These are phyloP conservation scores for Phytophthora niederhauseri DNA, from an alignment of 352 stramenopile species.

Conservation along the genomic window DNA sequence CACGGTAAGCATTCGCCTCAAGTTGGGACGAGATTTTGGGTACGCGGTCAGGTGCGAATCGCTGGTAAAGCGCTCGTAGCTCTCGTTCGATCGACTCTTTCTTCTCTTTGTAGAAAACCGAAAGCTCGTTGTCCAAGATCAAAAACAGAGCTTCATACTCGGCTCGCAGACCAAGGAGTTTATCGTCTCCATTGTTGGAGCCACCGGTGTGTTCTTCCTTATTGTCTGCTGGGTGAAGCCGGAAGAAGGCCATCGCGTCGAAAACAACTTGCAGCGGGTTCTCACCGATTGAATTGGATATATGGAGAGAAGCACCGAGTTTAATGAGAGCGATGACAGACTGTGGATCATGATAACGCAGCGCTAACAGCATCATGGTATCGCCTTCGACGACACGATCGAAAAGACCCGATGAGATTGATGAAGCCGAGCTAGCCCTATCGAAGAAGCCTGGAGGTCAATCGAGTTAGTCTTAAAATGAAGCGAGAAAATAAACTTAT, in stretches of 20 bases:
- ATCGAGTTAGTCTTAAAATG: not conserved
- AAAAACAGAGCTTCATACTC: slow-evolving; percentile 47
- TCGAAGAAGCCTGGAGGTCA: slow-evolving; percentile 60
- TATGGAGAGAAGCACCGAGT: slow-evolving; percentile 33
- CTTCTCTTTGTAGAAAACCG: slow-evolving; percentile 34
- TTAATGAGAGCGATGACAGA: slow-evolving; percentile 45
- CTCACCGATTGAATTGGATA: slow-evolving; percentile 40
- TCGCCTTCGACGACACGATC: slow-evolving; percentile 51
- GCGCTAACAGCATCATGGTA: slow-evolving; percentile 55
- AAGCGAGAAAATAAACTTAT: not conserved
- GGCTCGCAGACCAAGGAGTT: slow-evolving; percentile 19
- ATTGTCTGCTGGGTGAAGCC: slow-evolving; percentile 28
- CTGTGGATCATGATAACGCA: slow-evolving; percentile 46
- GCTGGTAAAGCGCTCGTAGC: slow-evolving; percentile 49
- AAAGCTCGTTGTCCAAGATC: slow-evolving; percentile 31
- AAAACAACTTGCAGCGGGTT: slow-evolving; percentile 46
- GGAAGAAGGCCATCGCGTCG: slow-evolving; percentile 34
- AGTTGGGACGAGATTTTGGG: slow-evolving; percentile 59
- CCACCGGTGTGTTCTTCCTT: slow-evolving; percentile 4
- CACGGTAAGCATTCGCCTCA: slow-evolving; percentile 53
- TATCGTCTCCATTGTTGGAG: not conserved
- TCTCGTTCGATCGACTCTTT: slow-evolving; percentile 30
- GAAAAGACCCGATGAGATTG: slow-evolving; percentile 30
- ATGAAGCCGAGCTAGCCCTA: slow-evolving; percentile 1
- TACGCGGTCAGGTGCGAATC: slow-evolving; percentile 56